phyloP scores from a whole-genome alignment of 148 eudicot species.

The Camellia sinensis region DNA sequence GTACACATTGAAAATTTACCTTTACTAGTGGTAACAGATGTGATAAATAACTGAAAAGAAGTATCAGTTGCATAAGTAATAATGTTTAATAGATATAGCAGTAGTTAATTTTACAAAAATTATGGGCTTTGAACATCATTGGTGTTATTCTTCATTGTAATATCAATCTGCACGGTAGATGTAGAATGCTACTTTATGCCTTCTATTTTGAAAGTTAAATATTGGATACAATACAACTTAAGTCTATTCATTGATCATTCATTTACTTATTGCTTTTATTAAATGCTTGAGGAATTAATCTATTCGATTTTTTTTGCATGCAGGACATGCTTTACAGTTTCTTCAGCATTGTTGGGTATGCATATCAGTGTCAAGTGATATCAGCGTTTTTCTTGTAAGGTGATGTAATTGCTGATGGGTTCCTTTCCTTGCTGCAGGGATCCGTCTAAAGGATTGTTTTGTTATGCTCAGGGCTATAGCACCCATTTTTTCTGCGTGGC shows the following conservation, averaged over 20 bases:
- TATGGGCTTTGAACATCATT: neutral
- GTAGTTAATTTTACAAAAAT: neutral
- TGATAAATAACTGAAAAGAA: neutral
- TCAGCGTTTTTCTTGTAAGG: conserved; percentile 12
- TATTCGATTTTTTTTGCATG: conserved; percentile 22
- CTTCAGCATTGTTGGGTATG: conserved; percentile 92
- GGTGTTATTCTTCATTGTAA: neutral
- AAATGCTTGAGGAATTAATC: neutral
- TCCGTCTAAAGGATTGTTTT: conserved; percentile 92
- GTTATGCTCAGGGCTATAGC: conserved; percentile 94
- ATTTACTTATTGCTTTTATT: neutral
- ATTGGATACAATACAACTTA: neutral
- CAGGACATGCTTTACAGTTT: conserved; percentile 99
- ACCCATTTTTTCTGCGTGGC: conserved; percentile 97
- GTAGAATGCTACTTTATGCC: neutral
- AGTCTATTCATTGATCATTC: neutral
- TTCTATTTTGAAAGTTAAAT: neutral
- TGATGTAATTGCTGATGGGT: conserved; percentile 12
- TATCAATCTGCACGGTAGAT: neutral
- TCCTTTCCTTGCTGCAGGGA: conserved; percentile 54
- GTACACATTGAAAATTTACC: neutral
- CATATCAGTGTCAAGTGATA: conserved; percentile 14
- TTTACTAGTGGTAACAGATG: neutral
- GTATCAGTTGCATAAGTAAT: neutral
- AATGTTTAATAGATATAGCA: neutral